Evolutionary conservation across 1,139 yeast species (phyloP).

Genomic region (Kodamaea arcana): DNA sequence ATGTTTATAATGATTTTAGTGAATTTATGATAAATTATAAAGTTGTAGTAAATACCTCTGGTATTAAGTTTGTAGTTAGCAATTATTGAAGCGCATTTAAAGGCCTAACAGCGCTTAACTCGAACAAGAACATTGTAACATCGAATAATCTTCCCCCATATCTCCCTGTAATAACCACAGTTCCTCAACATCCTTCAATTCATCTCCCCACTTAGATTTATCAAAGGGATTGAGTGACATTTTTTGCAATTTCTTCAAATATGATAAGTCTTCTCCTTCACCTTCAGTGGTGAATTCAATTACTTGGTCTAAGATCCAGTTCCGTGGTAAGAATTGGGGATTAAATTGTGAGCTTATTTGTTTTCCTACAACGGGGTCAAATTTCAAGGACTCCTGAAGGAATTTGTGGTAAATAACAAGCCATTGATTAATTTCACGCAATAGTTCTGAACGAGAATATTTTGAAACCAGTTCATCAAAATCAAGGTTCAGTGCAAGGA

Average conservation of each 20-base stretch:
- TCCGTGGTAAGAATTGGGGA: slow-evolving; percentile 79
- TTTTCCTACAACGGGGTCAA: slow-evolving; percentile 31
- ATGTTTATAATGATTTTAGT: neutral
- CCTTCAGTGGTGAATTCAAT: slow-evolving; percentile 46
- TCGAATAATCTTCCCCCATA: slow-evolving; percentile 42
- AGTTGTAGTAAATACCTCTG: neutral
- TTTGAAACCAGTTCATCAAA: slow-evolving; percentile 20
- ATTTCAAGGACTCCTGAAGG: slow-evolving; percentile 25
- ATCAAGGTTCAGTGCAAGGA: slow-evolving; percentile 22
- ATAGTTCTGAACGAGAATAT: slow-evolving; percentile 30
- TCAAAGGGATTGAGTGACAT: slow-evolving; percentile 68
- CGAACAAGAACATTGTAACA: slow-evolving; percentile 67
- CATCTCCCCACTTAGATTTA: slow-evolving; percentile 57
- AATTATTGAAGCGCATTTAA: neutral
- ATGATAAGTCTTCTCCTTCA: slow-evolving; percentile 31
- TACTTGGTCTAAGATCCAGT: slow-evolving; percentile 85
- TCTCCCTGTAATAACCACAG: slow-evolving; percentile 52
- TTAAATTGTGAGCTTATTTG: slow-evolving; percentile 47
- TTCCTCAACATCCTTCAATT: slow-evolving; percentile 50
- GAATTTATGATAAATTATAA: neutral
- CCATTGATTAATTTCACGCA: slow-evolving; percentile 35
- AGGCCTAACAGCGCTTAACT: slow-evolving; percentile 43
- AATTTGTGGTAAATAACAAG: slow-evolving; percentile 34
- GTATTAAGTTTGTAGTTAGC: neutral
- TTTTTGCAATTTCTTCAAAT: slow-evolving; percentile 50